These are phyloP conservation scores for Curvularia spicifera DNA, from an alignment of 2,329 filamentous ascomycete species.

Conservation along the genomic window DNA sequence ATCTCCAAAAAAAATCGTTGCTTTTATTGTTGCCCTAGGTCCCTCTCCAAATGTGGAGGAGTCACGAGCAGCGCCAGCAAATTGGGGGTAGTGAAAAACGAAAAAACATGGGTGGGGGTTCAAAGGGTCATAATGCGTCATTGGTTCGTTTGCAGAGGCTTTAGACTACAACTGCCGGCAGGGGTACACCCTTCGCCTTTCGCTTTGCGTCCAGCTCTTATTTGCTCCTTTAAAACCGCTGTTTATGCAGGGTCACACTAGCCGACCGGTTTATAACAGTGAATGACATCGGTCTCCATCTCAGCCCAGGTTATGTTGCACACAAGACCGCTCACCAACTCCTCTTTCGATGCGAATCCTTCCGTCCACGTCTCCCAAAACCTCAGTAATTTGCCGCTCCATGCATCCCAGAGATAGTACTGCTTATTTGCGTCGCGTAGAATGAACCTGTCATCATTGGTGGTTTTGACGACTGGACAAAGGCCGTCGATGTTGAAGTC, in stretches of 20 bases:
- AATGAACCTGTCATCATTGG: conserved; percentile 9
- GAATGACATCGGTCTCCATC: conserved; percentile 7
- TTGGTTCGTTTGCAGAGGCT: conserved; percentile 24
- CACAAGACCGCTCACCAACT: conserved; percentile 10
- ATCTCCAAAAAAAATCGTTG: not conserved
- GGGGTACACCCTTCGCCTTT: conserved; percentile 2
- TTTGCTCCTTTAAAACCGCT: not conserved
- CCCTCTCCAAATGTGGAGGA: conserved; percentile 12
- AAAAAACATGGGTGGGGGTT: conserved; percentile 19
- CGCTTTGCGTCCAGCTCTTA: not conserved
- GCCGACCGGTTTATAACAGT: conserved; percentile 3
- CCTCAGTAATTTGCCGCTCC: conserved; percentile 11
- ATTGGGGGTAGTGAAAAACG: conserved; percentile 1
- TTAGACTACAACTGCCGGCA: conserved; percentile 4
- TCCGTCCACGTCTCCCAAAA: conserved; percentile 10
- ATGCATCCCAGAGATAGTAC: conserved; percentile 18
- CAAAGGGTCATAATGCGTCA: conserved; percentile 6
- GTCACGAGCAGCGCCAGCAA: conserved; percentile 17
- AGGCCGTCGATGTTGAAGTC: conserved; percentile 14
- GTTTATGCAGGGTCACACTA: conserved; percentile 2
- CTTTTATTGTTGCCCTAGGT: not conserved
- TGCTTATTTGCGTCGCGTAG: conserved; percentile 2
- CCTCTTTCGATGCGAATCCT: conserved; percentile 12
- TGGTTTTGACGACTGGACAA: conserved; percentile 13
- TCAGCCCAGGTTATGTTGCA: conserved; percentile 12